Evolutionary conservation across 2,329 filamentous ascomycete species (phyloP).

Genomic region (Cordyceps tenuipes): DNA sequence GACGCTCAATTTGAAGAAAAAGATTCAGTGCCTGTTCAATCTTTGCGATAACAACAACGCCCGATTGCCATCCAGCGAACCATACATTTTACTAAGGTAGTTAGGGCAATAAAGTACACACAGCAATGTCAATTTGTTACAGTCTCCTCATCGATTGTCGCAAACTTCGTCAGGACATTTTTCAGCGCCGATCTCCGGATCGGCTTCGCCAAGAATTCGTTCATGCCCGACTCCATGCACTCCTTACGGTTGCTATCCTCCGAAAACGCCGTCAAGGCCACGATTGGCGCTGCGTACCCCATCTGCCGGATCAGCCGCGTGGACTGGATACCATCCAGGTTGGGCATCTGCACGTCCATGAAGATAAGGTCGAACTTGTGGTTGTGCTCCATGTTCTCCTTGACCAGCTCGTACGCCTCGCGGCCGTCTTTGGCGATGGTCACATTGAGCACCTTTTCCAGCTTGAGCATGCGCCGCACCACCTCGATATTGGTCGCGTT

Average conservation of each 20-base stretch:
- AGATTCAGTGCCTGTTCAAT: too few species aligned
- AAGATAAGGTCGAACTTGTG: slow-evolving; percentile 79
- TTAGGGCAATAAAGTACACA: background rate
- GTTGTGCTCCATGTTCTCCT: slow-evolving; percentile 66
- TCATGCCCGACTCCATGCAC: slow-evolving; percentile 83
- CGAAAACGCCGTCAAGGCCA: slow-evolving; percentile 81
- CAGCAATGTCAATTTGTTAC: background rate
- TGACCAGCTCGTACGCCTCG: slow-evolving; percentile 80
- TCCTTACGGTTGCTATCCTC: slow-evolving; percentile 85
- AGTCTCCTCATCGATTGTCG: slow-evolving; percentile 66
- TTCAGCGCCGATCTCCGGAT: slow-evolving; percentile 80
- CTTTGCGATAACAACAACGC: too few species aligned
- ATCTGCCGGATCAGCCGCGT: slow-evolving; percentile 78
- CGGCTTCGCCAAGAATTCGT: slow-evolving; percentile 72
- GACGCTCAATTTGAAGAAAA: too few species aligned
- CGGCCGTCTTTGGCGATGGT: slow-evolving; percentile 81
- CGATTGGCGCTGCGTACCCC: slow-evolving; percentile 81
- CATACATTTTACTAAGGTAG: too few species aligned
- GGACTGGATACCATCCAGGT: slow-evolving; percentile 79
- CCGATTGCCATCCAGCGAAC: too few species aligned
- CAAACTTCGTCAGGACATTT: slow-evolving; percentile 75
- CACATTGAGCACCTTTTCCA: slow-evolving; percentile 77
- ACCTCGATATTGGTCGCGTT: slow-evolving; percentile 51
- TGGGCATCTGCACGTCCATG: slow-evolving; percentile 96
- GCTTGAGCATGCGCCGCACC: slow-evolving; percentile 57